Conservation (phyloP, 108 stramenopile species). For the Pseudonitzschia pungens region DNA sequence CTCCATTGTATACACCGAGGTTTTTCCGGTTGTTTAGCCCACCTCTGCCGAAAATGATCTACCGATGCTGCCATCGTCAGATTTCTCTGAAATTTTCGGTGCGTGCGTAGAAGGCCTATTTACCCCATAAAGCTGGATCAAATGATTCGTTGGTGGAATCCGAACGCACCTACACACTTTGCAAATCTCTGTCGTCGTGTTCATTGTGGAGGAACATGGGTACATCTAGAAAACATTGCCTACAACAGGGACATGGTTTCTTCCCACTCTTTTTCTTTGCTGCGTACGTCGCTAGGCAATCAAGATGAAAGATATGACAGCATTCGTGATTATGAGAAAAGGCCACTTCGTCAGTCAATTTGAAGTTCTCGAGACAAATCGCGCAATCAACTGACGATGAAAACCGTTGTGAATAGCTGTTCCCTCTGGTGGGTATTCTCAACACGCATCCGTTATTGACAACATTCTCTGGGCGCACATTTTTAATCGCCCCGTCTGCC, state of each 20-base stretch:
- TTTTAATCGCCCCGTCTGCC: background rate
- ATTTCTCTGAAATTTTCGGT: too few relatives aligned
- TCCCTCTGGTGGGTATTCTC: background rate
- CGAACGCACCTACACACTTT: background rate
- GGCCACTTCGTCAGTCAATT: constrained; percentile 12
- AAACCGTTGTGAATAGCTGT: too few relatives aligned
- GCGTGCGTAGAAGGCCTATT: too few relatives aligned
- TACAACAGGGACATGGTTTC: constrained; percentile 6
- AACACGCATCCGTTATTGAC: background rate
- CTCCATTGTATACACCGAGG: too few relatives aligned
- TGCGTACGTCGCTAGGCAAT: constrained; percentile 12
- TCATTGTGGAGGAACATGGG: background rate
- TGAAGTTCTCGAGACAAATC: constrained; percentile 15
- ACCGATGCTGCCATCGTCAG: too few relatives aligned
- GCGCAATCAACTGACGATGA: background rate
- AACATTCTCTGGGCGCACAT: too few relatives aligned
- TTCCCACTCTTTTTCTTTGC: background rate
- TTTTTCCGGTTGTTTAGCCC: too few relatives aligned
- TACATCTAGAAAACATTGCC: constrained; percentile 1
- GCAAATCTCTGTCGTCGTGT: background rate
- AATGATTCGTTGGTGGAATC: too few relatives aligned
- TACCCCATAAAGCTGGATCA: too few relatives aligned
- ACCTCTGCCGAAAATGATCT: too few relatives aligned
- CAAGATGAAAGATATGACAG: constrained; percentile 21
- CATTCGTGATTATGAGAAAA: constrained; percentile 15